Conservation (phyloP, 495 filamentous ascomycete genomes). For the Paragyromitra xinjiangensis region DNA sequence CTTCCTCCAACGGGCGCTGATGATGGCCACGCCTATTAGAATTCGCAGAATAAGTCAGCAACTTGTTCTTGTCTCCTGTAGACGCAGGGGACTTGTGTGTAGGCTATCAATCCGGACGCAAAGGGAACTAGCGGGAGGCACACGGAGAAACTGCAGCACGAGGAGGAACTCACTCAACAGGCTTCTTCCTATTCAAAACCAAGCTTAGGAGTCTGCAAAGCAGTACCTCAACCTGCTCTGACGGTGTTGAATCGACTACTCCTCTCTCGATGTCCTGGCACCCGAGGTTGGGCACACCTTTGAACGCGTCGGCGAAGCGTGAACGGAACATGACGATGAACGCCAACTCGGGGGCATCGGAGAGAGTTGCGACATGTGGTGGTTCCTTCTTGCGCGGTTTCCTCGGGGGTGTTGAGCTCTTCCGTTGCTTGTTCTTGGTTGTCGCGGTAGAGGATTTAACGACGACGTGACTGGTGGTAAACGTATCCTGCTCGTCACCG, state of each 20-base stretch:
- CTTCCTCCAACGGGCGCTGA: conserved; percentile 91
- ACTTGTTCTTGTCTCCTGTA: neutral
- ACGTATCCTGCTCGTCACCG: conserved; percentile 62
- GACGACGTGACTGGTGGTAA: conserved; percentile 49
- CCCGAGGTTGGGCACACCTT: conserved; percentile 84
- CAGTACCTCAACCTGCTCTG: conserved; percentile 84
- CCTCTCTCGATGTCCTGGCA: conserved; percentile 94
- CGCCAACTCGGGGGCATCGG: conserved; percentile 90
- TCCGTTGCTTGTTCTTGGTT: conserved; percentile 50
- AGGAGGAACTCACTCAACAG: conserved; percentile 83
- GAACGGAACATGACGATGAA: conserved; percentile 98
- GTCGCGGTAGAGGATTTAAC: conserved; percentile 45
- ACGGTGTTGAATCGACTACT: conserved; percentile 76
- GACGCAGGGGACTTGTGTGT: conserved; percentile 4
- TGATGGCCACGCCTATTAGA: conserved; percentile 72
- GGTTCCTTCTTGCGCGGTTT: conserved; percentile 80
- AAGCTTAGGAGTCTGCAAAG: conserved; percentile 88
- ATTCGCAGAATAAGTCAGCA: conserved; percentile 28
- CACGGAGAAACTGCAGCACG: conserved; percentile 17
- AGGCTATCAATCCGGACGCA: conserved; percentile 10
- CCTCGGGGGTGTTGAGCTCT: conserved; percentile 71
- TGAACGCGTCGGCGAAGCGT: conserved; percentile 88
- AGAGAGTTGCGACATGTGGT: conserved; percentile 85
- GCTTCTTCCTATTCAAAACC: conserved; percentile 94
- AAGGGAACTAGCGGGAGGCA: neutral